Evolutionary conservation across 345 rosid genomes (phyloP).

Genomic region (Boechera stricta): DNA sequence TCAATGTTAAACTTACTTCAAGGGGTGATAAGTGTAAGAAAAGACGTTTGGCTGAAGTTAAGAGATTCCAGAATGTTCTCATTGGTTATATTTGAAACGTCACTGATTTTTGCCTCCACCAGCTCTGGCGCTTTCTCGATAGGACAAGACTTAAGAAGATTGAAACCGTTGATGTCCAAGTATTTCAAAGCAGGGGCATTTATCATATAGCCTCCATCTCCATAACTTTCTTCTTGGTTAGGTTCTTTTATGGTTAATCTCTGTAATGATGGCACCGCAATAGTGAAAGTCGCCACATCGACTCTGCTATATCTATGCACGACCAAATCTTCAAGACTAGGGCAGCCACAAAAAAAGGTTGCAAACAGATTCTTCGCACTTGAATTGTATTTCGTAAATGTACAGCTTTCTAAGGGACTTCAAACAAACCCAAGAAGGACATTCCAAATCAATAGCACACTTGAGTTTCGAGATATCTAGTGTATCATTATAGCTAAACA

Average conservation of each 20-base stretch:
- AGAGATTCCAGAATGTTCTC: slow-evolving; percentile 6
- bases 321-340: slow-evolving; percentile 12
- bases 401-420: not conserved
- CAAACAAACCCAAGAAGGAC: slow-evolving; percentile 7
- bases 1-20: not conserved
- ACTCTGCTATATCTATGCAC: not conserved
- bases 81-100: not conserved
- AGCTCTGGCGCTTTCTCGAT: slow-evolving; percentile 20
- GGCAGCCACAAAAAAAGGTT: slow-evolving; percentile 3
- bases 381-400: not conserved
- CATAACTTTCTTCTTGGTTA: not conserved
- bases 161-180: not conserved
- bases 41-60: slow-evolving; percentile 9
- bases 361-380: not conserved
- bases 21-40: slow-evolving; percentile 13
- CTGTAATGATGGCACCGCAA: slow-evolving; percentile 1
- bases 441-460: not conserved
- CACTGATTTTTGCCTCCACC: slow-evolving; percentile 6
- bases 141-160: not conserved
- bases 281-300: not conserved
- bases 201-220: slow-evolving; percentile 23
- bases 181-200: slow-evolving; percentile 25
- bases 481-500: not conserved
- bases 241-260: not conserved
- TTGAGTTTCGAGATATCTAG: not conserved